Evolutionary conservation across 2,329 filamentous ascomycete species (phyloP).

Genomic region (Alternaria arborescens): DNA sequence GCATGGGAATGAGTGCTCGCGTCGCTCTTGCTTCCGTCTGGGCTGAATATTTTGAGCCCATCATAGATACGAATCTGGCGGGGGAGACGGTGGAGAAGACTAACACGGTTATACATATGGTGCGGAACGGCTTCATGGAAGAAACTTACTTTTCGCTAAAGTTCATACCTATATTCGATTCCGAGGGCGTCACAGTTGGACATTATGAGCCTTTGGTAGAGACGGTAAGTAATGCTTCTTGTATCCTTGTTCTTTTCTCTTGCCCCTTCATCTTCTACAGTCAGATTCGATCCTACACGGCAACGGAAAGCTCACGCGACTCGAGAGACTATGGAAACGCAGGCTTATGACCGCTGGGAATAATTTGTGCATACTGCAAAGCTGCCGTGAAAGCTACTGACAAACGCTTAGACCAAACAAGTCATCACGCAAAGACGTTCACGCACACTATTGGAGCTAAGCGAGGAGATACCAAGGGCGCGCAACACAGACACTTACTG

Average conservation of each 20-base stretch:
- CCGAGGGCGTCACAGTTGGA: conserved; percentile 73
- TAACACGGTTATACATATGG: conserved; percentile 76
- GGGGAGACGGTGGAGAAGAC: conserved; percentile 53
- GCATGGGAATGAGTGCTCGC: conserved; percentile 65
- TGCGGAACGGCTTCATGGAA: conserved; percentile 72
- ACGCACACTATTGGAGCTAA: conserved; percentile 27
- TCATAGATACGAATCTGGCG: conserved; percentile 31
- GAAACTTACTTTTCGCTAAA: conserved; percentile 84
- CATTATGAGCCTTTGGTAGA: conserved; percentile 81
- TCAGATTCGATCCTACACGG: accelerated
- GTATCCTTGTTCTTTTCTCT: neutral
- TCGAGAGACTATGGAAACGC: too few species aligned
- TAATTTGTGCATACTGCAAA: too few species aligned
- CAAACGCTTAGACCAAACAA: conserved; percentile 15
- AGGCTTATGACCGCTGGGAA: neutral
- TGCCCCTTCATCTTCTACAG: neutral
- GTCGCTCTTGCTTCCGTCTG: conserved; percentile 76
- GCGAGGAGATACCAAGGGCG: conserved; percentile 74
- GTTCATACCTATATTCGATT: conserved; percentile 75
- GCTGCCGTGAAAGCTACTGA: neutral
- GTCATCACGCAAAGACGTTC: conserved; percentile 19
- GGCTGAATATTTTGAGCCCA: conserved; percentile 34
- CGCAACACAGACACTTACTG: conserved; percentile 75
- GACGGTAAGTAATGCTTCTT: conserved; percentile 62
- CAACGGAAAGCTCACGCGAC: neutral